Conservation (phyloP, 305 asterid species). For the Fraxinus floribunda region DNA sequence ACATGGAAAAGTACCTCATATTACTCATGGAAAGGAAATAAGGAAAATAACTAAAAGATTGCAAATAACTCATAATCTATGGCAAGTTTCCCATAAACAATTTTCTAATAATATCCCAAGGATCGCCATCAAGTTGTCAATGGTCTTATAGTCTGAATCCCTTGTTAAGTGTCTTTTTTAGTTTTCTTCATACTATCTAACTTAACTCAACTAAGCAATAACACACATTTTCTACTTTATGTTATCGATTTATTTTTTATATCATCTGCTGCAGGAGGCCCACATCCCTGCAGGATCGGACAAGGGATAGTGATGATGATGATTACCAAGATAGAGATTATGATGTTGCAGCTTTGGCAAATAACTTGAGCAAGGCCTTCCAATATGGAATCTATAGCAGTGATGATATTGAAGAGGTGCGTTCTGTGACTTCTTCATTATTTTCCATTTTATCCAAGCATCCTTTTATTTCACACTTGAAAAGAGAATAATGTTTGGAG, state of each 20-base stretch:
- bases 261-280: constrained; percentile 75
- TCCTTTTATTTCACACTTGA: neutral
- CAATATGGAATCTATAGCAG: constrained; percentile 83
- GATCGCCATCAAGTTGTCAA: neutral
- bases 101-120: neutral
- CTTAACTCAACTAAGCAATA: neutral
- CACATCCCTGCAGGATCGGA: constrained; percentile 71
- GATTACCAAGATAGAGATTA: constrained; percentile 95
- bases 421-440: constrained; percentile 8
- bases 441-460: neutral
- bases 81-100: neutral
- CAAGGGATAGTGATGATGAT: constrained; percentile 94
- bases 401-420: constrained; percentile 71
- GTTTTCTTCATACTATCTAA: neutral
- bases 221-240: constrained; percentile 1
- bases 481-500: neutral
- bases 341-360: constrained; percentile 98
- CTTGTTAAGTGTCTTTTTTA: constrained; percentile 2
- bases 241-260: neutral
- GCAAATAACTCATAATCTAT: neutral
- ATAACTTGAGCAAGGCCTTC: constrained; percentile 93
- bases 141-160: constrained; percentile 19
- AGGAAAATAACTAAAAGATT: neutral
- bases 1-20: neutral
- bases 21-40: neutral